phyloP scores from a whole-genome alignment of 495 filamentous ascomycete genomes.

The Melanomma pulvis-pyrius region DNA sequence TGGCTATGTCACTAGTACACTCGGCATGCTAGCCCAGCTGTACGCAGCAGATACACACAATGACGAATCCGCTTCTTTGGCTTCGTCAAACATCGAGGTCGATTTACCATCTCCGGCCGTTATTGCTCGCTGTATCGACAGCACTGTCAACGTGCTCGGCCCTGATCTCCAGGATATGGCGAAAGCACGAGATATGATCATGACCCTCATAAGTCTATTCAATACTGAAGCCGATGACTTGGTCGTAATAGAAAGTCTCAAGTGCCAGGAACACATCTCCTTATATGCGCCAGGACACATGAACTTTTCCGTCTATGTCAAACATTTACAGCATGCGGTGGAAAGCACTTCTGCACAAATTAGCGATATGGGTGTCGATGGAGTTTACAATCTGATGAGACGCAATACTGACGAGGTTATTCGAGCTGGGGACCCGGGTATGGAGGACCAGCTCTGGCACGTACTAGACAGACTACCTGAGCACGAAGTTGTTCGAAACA shows the following conservation, averaged over 20 bases:
- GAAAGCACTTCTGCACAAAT: conserved; percentile 66
- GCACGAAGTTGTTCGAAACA: conserved; percentile 74
- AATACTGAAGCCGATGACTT: conserved; percentile 73
- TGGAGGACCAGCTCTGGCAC: conserved; percentile 92
- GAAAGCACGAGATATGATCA: conserved; percentile 88
- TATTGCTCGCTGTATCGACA: conserved; percentile 87
- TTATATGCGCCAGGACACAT: conserved; percentile 88
- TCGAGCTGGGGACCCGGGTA: conserved; percentile 66
- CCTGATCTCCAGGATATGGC: conserved; percentile 91
- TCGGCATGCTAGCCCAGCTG: conserved; percentile 90
- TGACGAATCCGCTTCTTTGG: conserved; percentile 71
- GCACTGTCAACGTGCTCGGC: conserved; percentile 91
- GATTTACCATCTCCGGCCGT: conserved; percentile 78
- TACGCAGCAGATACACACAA: conserved; percentile 92
- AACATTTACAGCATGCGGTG: conserved; percentile 75
- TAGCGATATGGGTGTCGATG: conserved; percentile 80
- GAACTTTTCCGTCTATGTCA: conserved; percentile 80
- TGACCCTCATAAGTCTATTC: conserved; percentile 83
- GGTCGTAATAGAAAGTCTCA: conserved; percentile 75
- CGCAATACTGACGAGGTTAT: conserved; percentile 81
- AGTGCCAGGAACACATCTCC: conserved; percentile 87
- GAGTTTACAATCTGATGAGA: conserved; percentile 93
- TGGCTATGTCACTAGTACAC: conserved; percentile 80
- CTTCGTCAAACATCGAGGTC: conserved; percentile 86
- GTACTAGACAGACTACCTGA: conserved; percentile 75